phyloP scores from a whole-genome alignment of 768 basidiomycete genomes.

The Heimioporus sp. region DNA sequence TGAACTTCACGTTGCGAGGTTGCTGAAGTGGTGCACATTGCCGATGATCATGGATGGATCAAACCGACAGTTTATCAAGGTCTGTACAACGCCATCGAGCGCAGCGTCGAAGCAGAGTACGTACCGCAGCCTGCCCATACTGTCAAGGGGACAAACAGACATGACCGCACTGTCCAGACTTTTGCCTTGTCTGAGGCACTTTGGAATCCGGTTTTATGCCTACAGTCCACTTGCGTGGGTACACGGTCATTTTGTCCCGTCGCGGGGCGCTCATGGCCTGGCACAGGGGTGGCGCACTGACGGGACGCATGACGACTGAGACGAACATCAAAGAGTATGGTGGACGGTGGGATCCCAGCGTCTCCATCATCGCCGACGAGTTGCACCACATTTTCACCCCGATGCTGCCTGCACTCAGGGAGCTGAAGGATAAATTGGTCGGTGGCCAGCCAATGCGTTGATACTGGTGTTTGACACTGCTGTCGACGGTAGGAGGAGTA shows the following conservation, averaged over 20 bases:
- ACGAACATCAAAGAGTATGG: conserved; percentile 1
- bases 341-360: conserved; percentile 11
- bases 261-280: no score
- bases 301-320: conserved; percentile 10
- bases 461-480: background rate
- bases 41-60: conserved; percentile 45
- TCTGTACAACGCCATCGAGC: conserved; percentile 46
- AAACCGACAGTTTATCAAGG: conserved; percentile 51
- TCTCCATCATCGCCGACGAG: background rate
- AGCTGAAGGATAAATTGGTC: conserved; percentile 16
- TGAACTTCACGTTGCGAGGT: conserved; percentile 24
- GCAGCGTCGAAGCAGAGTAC: conserved; percentile 18
- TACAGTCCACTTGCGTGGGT: conserved; percentile 22
- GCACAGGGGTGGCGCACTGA: conserved; percentile 10
- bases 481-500: conserved; percentile 8
- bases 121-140: background rate
- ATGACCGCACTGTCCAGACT: conserved; percentile 16
- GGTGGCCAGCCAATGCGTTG: background rate
- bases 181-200: conserved; percentile 42
- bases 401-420: conserved; percentile 13
- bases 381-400: conserved; percentile 4
- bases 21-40: conserved; percentile 43
- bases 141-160: background rate
- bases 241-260: no score
- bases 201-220: conserved; percentile 40